Conservation (phyloP, 1,139 yeast species). For the Debaryomycetaceae sp. region DNA sequence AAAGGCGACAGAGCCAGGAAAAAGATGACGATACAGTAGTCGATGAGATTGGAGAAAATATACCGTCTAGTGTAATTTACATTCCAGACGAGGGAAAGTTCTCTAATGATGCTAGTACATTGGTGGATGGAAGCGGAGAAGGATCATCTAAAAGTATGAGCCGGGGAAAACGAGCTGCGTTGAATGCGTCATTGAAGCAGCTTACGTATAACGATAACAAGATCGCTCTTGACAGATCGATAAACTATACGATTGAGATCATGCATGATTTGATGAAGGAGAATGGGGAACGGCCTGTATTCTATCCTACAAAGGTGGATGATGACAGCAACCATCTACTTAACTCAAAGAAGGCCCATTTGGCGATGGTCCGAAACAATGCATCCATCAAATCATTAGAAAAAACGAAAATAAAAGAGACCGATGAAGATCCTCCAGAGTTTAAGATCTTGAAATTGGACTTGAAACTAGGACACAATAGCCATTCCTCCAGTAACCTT, state of each 20-base stretch:
- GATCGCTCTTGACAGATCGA: slow-evolving; percentile 58
- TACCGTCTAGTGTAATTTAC: slow-evolving; percentile 31
- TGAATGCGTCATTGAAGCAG: slow-evolving; percentile 57
- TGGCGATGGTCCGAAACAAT: slow-evolving; percentile 50
- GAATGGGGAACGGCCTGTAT: slow-evolving; percentile 59
- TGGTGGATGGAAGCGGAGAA: slow-evolving; percentile 26
- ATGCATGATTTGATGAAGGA: slow-evolving; percentile 54
- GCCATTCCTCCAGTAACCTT: slow-evolving; percentile 37
- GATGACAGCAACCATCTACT: slow-evolving; percentile 34
- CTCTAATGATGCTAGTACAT: slow-evolving; percentile 22
- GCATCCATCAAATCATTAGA: slow-evolving; percentile 28
- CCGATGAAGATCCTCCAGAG: slow-evolving; percentile 29
- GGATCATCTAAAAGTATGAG: slow-evolving; percentile 11
- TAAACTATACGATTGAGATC: slow-evolving; percentile 53
- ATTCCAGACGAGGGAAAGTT: slow-evolving; percentile 30
- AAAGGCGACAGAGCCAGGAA: too few species aligned
- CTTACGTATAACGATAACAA: slow-evolving; percentile 68
- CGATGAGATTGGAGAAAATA: slow-evolving; percentile 4
- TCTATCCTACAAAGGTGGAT: slow-evolving; percentile 52
- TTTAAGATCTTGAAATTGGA: slow-evolving; percentile 64
- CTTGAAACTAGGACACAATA: slow-evolving; percentile 53
- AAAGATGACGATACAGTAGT: slow-evolving; percentile 14
- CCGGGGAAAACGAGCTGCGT: slow-evolving; percentile 8
- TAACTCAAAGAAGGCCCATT: slow-evolving; percentile 46
- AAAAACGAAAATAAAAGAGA: slow-evolving; percentile 24